A percentile compares a stretch with the other conserved stretches of the same genome.
These are phyloP conservation scores for Sherardia arvensis DNA, from an alignment of 257 asterid genomes.

Conservation along the genomic window DNA sequence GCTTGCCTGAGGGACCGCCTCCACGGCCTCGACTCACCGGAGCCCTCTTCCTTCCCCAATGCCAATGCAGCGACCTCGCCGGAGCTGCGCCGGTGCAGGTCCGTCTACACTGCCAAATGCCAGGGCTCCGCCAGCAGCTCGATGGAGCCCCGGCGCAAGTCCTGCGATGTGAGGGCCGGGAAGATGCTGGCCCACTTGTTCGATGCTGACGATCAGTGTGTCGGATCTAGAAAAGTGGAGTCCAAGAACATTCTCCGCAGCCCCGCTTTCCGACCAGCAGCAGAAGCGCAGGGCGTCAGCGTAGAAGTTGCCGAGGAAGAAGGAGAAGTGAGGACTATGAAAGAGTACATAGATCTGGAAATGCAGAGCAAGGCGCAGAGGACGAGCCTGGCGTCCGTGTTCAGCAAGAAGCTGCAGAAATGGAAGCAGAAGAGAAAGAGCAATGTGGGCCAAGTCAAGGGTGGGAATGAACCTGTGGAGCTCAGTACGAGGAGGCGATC, in stretches of 20 bases:
- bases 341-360: constrained; percentile 86
- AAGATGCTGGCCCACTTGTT: constrained; percentile 51
- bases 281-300: too few relatives aligned
- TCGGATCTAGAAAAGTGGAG: constrained; percentile 52
- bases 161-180: constrained; percentile 65
- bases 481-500: constrained; percentile 48
- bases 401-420: constrained; percentile 64
- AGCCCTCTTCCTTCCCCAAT: constrained; percentile 15
- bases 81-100: constrained; percentile 74
- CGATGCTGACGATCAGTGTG: constrained; percentile 43
- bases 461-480: constrained; percentile 23
- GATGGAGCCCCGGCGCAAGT: constrained; percentile 68
- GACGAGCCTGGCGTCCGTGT: constrained; percentile 65
- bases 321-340: constrained; percentile 83
- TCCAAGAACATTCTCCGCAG: constrained; percentile 42
- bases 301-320: constrained; percentile 35
- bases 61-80: constrained; percentile 22
- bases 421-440: constrained; percentile 63
- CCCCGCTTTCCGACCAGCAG: constrained; percentile 6
- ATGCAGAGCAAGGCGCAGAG: constrained; percentile 39
- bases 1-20: constrained; percentile 94
- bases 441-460: constrained; percentile 7
- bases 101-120: constrained; percentile 40
- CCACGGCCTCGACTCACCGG: constrained; percentile 49
- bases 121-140: constrained; percentile 35